A percentile compares a stretch with the other conserved stretches of the same genome.
These are phyloP conservation scores for Rubia balearica DNA, from an alignment of 305 asterid genomes.

Conservation along the genomic window DNA sequence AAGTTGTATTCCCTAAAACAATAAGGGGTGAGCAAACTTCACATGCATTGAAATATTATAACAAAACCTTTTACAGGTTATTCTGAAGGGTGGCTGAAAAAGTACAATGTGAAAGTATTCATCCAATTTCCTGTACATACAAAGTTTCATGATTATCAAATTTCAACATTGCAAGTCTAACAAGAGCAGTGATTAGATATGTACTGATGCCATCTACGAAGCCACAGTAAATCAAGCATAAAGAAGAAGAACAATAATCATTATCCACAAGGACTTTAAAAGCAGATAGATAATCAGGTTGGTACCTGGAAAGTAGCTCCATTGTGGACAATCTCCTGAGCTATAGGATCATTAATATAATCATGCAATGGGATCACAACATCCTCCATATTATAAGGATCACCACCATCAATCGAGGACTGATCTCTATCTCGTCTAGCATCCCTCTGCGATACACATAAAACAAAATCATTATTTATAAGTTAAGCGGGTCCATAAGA, in stretches of 20 bases:
- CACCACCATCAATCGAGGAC: slow-evolving; percentile 29
- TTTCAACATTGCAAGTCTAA: background rate
- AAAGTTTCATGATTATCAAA: background rate
- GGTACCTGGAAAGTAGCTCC: slow-evolving; percentile 97
- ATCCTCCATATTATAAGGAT: slow-evolving; percentile 68
- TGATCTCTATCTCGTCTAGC: slow-evolving; percentile 50
- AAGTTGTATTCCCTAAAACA: background rate
- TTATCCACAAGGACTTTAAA: background rate
- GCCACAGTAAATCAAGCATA: background rate
- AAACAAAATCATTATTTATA: slow-evolving; percentile 6
- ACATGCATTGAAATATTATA: too few relatives aligned
- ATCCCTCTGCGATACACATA: slow-evolving; percentile 60
- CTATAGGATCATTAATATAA: slow-evolving; percentile 72
- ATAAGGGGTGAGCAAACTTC: too few relatives aligned
- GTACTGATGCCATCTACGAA: background rate
- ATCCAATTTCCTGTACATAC: background rate
- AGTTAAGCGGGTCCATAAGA: background rate
- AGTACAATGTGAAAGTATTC: background rate
- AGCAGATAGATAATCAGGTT: slow-evolving; percentile 14
- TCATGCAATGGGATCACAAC: slow-evolving; percentile 75
- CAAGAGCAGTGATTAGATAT: background rate
- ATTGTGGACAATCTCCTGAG: slow-evolving; percentile 74
- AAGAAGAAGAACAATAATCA: background rate
- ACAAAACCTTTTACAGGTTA: background rate
- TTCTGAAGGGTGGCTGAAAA: slow-evolving; percentile 4